phyloP scores from a whole-genome alignment of 1,139 yeast species.

The Kodamaea fungicola region DNA sequence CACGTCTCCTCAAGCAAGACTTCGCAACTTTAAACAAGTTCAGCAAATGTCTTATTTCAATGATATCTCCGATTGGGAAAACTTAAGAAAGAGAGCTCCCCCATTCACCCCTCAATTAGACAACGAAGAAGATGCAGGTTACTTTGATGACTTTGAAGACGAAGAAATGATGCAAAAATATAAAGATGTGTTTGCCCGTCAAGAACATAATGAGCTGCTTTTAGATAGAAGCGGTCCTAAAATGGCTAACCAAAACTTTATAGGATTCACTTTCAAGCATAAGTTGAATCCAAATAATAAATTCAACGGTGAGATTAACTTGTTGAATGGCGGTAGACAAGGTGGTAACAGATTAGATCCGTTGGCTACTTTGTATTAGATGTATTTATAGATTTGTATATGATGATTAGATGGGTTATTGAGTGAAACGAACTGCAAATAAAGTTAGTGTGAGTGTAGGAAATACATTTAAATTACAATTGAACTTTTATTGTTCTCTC shows the following conservation, averaged over 20 bases:
- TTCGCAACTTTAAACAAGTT: slow-evolving; percentile 77
- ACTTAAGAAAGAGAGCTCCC: slow-evolving; percentile 67
- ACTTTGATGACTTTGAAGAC: slow-evolving; percentile 95
- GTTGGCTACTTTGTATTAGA: slow-evolving; percentile 43
- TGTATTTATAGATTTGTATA: neutral
- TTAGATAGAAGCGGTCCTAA: slow-evolving; percentile 52
- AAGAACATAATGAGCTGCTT: slow-evolving; percentile 76
- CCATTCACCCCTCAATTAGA: slow-evolving; percentile 97
- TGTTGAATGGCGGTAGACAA: slow-evolving; percentile 25
- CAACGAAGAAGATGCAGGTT: slow-evolving; percentile 97
- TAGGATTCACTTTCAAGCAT: slow-evolving; percentile 96
- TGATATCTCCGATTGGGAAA: slow-evolving; percentile 71
- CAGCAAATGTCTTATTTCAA: slow-evolving; percentile 76
- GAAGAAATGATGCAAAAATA: slow-evolving; percentile 97
- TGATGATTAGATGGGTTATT: too few species aligned
- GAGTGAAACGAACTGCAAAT: too few species aligned
- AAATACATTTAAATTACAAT: too few species aligned
- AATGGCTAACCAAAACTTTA: slow-evolving; percentile 49
- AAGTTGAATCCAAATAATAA: slow-evolving; percentile 62
- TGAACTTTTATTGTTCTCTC: slow-evolving; percentile 33
- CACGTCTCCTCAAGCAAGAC: slow-evolving; percentile 73
- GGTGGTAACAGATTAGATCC: slow-evolving; percentile 34
- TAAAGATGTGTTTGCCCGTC: slow-evolving; percentile 92
- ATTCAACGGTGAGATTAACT: slow-evolving; percentile 41
- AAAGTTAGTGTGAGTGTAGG: too few species aligned